Evolutionary conservation across 1,139 yeast genomes (phyloP).

Genomic region (Candida glucosophila): DNA sequence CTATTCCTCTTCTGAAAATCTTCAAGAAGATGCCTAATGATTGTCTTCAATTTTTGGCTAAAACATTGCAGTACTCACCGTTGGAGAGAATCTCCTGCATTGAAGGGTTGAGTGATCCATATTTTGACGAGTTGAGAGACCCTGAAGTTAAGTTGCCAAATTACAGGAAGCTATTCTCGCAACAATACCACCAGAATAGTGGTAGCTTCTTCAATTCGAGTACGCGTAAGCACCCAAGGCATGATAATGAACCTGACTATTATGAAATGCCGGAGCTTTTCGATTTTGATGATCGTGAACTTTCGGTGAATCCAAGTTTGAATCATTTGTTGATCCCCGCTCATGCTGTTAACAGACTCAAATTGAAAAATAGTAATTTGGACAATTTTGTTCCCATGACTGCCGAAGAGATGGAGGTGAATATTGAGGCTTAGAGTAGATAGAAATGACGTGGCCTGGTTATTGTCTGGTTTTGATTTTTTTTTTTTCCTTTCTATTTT

Average conservation of each 20-base stretch:
- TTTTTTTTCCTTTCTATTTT: too few relatives aligned
- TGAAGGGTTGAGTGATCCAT: conserved; percentile 60
- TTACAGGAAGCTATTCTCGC: conserved; percentile 38
- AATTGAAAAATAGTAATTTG: conserved; percentile 17
- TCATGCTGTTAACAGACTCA: conserved; percentile 26
- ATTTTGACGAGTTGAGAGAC: conserved; percentile 68
- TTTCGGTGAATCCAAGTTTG: conserved; percentile 29
- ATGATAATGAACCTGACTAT: conserved; percentile 32
- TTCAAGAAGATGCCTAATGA: conserved; percentile 61
- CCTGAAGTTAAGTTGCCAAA: conserved; percentile 47
- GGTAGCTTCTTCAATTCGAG: too few relatives aligned
- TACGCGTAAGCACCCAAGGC: too few relatives aligned
- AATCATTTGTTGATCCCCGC: conserved; percentile 30
- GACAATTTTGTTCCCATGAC: conserved; percentile 28
- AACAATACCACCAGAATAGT: conserved; percentile 22
- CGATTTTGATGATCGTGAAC: conserved; percentile 43
- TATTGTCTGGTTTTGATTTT: too few relatives aligned
- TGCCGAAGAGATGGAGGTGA: conserved; percentile 25
- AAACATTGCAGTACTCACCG: conserved; percentile 71
- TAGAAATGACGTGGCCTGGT: too few relatives aligned
- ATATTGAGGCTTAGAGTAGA: too few relatives aligned
- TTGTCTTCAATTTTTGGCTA: conserved; percentile 53
- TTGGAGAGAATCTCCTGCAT: conserved; percentile 59
- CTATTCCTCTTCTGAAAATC: conserved; percentile 81
- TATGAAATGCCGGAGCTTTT: conserved; percentile 38